A percentile compares a stretch with the other conserved stretches of the same genome.
phyloP scores from a whole-genome alignment of 805 yeast species.

The Blastobotrys americana region DNA sequence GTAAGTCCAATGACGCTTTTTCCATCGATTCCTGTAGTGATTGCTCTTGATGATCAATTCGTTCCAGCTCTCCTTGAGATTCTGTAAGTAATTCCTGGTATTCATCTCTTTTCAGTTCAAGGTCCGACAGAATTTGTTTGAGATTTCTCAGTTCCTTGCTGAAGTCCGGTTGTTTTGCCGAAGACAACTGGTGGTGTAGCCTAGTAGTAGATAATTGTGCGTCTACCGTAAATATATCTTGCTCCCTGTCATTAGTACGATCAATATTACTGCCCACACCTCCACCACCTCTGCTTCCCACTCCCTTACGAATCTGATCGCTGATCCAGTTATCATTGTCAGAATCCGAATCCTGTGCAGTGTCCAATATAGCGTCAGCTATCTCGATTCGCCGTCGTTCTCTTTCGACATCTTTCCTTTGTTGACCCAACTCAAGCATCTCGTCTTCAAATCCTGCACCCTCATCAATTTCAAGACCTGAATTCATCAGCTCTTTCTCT shows the following conservation, averaged over 20 bases:
- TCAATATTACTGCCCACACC: not conserved
- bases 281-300: not conserved
- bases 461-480: not conserved
- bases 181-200: not conserved
- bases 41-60: not conserved
- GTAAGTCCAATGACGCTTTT: not conserved
- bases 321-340: not conserved
- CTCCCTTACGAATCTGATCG: not conserved
- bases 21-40: slow-evolving; percentile 1
- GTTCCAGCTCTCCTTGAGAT: not conserved
- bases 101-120: not conserved
- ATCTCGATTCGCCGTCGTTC: not conserved
- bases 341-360: not conserved
- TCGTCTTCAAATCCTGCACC: slow-evolving; percentile 1
- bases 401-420: not conserved
- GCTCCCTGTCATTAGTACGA: not conserved
- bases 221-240: no score
- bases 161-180: not conserved
- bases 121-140: not conserved
- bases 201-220: not conserved
- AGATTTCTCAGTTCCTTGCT: not conserved
- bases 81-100: not conserved
- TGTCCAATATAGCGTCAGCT: not conserved
- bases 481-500: not conserved
- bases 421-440: not conserved